phyloP scores from a whole-genome alignment of 2,329 filamentous ascomycete genomes.

The Neopestalotiopsis clavispora region DNA sequence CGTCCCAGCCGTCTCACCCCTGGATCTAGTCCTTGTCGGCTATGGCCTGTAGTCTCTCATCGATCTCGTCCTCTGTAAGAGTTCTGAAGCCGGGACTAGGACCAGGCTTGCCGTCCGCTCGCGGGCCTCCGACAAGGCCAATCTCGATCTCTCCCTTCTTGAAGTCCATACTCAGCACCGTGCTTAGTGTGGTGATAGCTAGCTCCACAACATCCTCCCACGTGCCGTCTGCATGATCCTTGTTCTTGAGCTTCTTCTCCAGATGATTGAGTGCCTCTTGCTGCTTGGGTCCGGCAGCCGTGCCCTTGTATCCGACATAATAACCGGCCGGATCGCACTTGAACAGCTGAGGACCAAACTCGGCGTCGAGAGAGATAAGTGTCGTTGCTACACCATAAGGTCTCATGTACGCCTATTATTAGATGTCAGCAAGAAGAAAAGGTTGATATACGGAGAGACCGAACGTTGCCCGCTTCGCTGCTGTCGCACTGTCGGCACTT shows the following conservation, averaged over 20 bases:
- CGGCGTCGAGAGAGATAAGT: conserved; percentile 89
- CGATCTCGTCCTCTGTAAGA: conserved; percentile 96
- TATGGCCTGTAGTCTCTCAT: conserved; percentile 96
- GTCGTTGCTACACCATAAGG: conserved; percentile 95
- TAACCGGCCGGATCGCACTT: conserved; percentile 99
- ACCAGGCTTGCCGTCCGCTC: conserved; percentile 81
- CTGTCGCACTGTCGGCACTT: conserved; percentile 32
- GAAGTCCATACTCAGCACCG: conserved; percentile 97
- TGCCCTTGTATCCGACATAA: conserved; percentile 98
- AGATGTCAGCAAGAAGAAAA: conserved; percentile 29
- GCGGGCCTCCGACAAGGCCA: conserved; percentile 91
- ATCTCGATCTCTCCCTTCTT: conserved; percentile 99
- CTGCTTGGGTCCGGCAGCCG: conserved; percentile 95
- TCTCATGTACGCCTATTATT: conserved; percentile 85
- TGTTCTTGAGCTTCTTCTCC: conserved; percentile 99
- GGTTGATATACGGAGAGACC: background rate
- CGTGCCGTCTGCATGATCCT: conserved; percentile 86
- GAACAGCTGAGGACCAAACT: conserved; percentile 92
- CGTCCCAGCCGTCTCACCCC: conserved; percentile 28
- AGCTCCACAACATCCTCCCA: conserved; percentile 99
- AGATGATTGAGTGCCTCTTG: conserved; percentile 98
- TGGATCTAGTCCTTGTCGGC: conserved; percentile 89
- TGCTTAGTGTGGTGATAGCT: conserved; percentile 93
- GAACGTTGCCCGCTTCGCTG: background rate
- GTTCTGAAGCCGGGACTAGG: conserved; percentile 81